phyloP scores from a whole-genome alignment of 345 rosid genomes.

The Eucalyptus cloeziana region DNA sequence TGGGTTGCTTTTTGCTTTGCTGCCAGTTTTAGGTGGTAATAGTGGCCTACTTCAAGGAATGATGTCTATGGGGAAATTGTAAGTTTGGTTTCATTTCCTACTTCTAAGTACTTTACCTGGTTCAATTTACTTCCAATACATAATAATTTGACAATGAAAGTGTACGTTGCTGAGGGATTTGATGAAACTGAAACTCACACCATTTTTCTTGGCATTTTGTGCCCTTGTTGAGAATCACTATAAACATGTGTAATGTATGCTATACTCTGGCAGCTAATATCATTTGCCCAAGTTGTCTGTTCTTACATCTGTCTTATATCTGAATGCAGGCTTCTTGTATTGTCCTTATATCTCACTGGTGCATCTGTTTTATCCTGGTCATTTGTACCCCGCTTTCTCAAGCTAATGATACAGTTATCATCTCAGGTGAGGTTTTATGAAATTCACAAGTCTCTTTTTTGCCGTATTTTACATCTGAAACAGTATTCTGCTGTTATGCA shows the following conservation, averaged over 20 bases:
- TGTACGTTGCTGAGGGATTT: not conserved
- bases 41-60: conserved; percentile 81
- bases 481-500: not conserved
- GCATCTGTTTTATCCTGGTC: conserved; percentile 89
- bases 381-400: conserved; percentile 91
- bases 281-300: not conserved
- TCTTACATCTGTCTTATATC: not conserved
- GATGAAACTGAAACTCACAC: not conserved
- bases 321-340: conserved; percentile 57
- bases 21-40: conserved; percentile 94
- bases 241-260: not conserved
- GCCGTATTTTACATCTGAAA: not conserved
- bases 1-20: conserved; percentile 88
- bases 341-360: conserved; percentile 64
- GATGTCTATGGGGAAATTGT: conserved; percentile 93
- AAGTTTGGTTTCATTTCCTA: conserved; percentile 9
- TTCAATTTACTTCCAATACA: not conserved
- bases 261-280: not conserved
- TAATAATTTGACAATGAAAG: not conserved
- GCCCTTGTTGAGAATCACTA: not conserved
- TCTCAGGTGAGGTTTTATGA: conserved; percentile 62
- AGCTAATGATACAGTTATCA: conserved; percentile 91
- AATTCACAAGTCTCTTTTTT: not conserved
- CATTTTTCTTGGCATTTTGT: not conserved
- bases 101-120: not conserved